Evolutionary conservation across 495 filamentous ascomycete genomes (phyloP), one percentile per base, ranked within the genome.

Genomic region (Daldinia childiae): DNA sequence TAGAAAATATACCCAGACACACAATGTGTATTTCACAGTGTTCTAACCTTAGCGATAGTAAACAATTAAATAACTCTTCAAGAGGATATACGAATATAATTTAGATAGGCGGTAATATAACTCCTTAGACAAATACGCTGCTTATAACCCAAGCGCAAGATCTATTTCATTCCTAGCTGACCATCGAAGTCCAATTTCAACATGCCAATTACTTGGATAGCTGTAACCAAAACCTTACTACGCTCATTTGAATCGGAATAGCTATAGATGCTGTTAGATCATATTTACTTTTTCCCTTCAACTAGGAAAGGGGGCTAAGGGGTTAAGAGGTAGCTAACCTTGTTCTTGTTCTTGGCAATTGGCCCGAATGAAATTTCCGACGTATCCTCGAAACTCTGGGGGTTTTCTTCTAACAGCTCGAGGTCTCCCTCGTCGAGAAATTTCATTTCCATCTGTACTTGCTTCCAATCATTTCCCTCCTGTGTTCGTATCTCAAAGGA

Each of bases 171-270:
- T 19, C n/a, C n/a, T 45, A 3, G 6, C 2, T 9, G n/a, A 45
- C 17, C n/a, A 17, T 9, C 9, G 1, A 17, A 11, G 2, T 21
- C 17, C 7, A 17, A 45, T 19, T 8, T 7, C 3, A 21, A 17
- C 17, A 8, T 17, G 4, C 24, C 41, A 19, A 1, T 41, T 3
- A 4, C 8, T 1, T 48, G 24, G 1, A 48, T 3, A 21, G 8
- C 17, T 7, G 17, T 48, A 0, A 11, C 17, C 0, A 8, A 14
- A 48, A 48, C 12, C 17, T 12, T 1, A 7, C 87, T 74, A 79
- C 76, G 24, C 87, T 79, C n/a, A 9, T 80, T 81, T 52, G 87
- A 69, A 54, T 78, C 75, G 21, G 77, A 77, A 54, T 54, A 54
- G 6, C 26, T 54, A 6, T 54, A 54, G 26, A 30, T 17, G 2